A percentile compares a stretch with the other conserved stretches of the same genome.
These are phyloP conservation scores for Mycena chlorophos DNA, from an alignment of 768 basidiomycete species.

Conservation along the genomic window DNA sequence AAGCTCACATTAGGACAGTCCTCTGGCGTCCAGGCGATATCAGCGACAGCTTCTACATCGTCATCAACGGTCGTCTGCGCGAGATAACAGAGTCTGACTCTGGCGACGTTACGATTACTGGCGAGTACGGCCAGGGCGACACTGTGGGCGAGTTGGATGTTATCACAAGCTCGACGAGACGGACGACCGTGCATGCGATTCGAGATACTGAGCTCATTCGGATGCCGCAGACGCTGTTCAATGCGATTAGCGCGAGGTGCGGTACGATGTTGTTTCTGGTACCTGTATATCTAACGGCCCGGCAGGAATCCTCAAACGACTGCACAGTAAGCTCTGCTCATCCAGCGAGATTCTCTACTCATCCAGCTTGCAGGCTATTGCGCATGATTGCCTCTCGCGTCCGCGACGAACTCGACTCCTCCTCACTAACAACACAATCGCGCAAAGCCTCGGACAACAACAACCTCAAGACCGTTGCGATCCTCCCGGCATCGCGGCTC, in stretches of 20 bases:
- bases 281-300: neutral
- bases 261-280: constrained; percentile 19
- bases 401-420: constrained; percentile 74
- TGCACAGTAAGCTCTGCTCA: constrained; percentile 59
- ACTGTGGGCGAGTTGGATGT: constrained; percentile 97
- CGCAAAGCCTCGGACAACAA: constrained; percentile 70
- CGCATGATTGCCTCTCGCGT: constrained; percentile 93
- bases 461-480: constrained; percentile 92
- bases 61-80: constrained; percentile 93
- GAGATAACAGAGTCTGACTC: constrained; percentile 80
- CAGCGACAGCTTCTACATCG: constrained; percentile 97
- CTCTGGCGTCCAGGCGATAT: constrained; percentile 88
- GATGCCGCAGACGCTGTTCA: constrained; percentile 97
- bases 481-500: constrained; percentile 82
- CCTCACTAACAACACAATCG: constrained; percentile 46
- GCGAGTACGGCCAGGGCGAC: constrained; percentile 96
- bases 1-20: constrained; percentile 40
- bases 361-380: constrained; percentile 56
- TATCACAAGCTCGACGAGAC: constrained; percentile 84
- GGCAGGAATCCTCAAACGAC: constrained; percentile 80
- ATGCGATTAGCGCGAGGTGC: constrained; percentile 88
- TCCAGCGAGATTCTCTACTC: no score
- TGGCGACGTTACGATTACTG: constrained; percentile 78
- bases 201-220: constrained; percentile 96
- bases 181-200: constrained; percentile 94